phyloP scores from a whole-genome alignment of 371 early-diverging fungal species.

The Syncephalastrum racemosum region DNA sequence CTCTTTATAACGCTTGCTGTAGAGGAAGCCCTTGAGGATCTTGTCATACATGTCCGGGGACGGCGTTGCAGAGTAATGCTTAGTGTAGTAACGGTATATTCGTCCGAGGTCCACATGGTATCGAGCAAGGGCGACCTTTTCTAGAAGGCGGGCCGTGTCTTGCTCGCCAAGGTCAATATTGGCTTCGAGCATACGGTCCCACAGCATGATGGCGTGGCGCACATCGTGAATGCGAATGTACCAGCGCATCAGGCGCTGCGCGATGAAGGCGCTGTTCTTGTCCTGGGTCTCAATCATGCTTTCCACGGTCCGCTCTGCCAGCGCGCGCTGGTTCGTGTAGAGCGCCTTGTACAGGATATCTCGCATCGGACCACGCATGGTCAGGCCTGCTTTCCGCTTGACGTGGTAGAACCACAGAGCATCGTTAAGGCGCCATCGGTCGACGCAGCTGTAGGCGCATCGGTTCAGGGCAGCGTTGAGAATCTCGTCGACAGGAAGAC shows the following conservation, averaged over 20 bases:
- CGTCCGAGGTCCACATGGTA: constrained; percentile 27
- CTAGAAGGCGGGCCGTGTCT: not conserved
- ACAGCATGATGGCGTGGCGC: constrained; percentile 21
- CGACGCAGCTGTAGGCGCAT: constrained; percentile 20
- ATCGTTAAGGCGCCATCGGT: constrained; percentile 21
- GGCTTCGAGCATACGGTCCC: constrained; percentile 14
- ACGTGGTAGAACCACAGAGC: constrained; percentile 20
- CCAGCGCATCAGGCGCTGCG: constrained; percentile 17
- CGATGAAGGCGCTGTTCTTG: constrained; percentile 4
- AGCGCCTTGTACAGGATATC: constrained; percentile 19
- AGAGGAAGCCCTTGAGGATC: constrained; percentile 21
- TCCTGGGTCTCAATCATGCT: constrained; percentile 17
- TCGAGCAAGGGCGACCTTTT: constrained; percentile 11
- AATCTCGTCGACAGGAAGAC: constrained; percentile 9
- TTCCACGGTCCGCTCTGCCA: constrained; percentile 16
- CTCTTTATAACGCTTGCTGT: constrained; percentile 9
- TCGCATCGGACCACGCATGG: constrained; percentile 10
- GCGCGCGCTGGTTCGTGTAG: constrained; percentile 19
- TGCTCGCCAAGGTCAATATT: not conserved
- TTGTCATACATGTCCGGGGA: constrained; percentile 18
- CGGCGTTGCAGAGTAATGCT: constrained; percentile 26
- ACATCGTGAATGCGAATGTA: constrained; percentile 21
- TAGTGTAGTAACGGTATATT: constrained; percentile 24
- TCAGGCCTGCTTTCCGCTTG: constrained; percentile 19
- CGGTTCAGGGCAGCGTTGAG: constrained; percentile 18